A percentile compares a stretch with the other conserved stretches of the same genome.
These are phyloP conservation scores for Ulmus americana DNA, from an alignment of 331 rosid species.

Conservation along the genomic window DNA sequence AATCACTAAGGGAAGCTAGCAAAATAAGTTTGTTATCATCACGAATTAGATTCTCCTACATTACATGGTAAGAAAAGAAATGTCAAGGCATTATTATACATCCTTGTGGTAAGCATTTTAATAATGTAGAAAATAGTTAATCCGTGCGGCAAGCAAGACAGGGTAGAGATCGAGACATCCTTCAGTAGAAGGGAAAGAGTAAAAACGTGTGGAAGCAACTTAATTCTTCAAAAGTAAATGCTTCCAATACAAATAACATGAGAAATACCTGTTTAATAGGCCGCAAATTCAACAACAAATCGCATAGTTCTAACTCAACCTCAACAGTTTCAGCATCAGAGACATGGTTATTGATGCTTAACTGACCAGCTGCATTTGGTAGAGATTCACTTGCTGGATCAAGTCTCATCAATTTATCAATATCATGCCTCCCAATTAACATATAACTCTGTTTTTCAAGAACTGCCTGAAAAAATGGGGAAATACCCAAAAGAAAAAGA, in stretches of 20 bases:
- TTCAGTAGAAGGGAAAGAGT: constrained; percentile 7
- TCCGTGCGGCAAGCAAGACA: constrained; percentile 1
- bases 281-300: constrained; percentile 62
- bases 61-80: constrained; percentile 17
- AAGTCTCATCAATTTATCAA: constrained; percentile 83
- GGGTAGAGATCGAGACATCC: neutral
- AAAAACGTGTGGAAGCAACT: neutral
- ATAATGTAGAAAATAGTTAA: neutral
- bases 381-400: constrained; percentile 75
- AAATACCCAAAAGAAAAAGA: constrained; percentile 3
- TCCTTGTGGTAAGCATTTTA: neutral
- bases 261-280: constrained; percentile 84
- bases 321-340: constrained; percentile 72
- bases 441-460: constrained; percentile 98
- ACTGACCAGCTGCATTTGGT: constrained; percentile 50
- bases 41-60: constrained; percentile 88
- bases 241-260: neutral
- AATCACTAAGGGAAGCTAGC: constrained; percentile 96
- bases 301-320: constrained; percentile 68
- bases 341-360: constrained; percentile 38
- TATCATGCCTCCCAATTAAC: constrained; percentile 97
- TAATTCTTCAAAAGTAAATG: neutral
- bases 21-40: constrained; percentile 90
- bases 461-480: constrained; percentile 63
- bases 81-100: constrained; percentile 7